Percentiles rank a stretch among this genome's conserved stretches.
These are phyloP conservation scores for Ligustrum vulgare DNA, from an alignment of 257 asterid species.

Conservation along the genomic window DNA sequence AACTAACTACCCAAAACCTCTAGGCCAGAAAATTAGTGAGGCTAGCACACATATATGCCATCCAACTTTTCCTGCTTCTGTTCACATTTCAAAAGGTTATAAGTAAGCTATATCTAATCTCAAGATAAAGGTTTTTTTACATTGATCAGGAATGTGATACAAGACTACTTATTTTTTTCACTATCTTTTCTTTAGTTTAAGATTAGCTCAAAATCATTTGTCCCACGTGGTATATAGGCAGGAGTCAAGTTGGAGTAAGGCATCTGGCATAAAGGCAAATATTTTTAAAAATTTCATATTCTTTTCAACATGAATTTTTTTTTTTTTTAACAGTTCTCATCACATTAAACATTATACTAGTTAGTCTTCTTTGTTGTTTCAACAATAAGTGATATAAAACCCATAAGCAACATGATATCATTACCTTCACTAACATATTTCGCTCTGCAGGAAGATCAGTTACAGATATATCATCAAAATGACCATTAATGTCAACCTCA, in stretches of 20 bases:
- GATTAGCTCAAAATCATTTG: background rate
- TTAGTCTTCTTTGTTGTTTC: background rate
- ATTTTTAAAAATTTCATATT: conserved; percentile 1
- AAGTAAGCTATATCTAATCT: background rate
- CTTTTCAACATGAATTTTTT: background rate
- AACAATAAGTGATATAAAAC: background rate
- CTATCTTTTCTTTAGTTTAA: background rate
- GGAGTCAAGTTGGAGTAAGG: background rate
- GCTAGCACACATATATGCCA: background rate
- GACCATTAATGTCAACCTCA: conserved; percentile 37
- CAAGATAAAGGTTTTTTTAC: background rate
- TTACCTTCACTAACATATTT: conserved; percentile 64
- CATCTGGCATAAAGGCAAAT: conserved; percentile 8
- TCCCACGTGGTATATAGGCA: background rate
- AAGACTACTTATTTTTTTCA: background rate
- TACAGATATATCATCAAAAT: conserved; percentile 52
- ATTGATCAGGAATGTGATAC: background rate
- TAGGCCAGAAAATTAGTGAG: background rate
- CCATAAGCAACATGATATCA: conserved; percentile 7
- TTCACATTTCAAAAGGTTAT: background rate
- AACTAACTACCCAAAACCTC: background rate
- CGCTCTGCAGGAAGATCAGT: conserved; percentile 55
- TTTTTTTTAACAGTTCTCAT: background rate
- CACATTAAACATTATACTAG: background rate
- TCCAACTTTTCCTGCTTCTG: background rate